phyloP scores from a whole-genome alignment of 2,329 filamentous ascomycete genomes.

The Hawksworthiomyces lignivorus region DNA sequence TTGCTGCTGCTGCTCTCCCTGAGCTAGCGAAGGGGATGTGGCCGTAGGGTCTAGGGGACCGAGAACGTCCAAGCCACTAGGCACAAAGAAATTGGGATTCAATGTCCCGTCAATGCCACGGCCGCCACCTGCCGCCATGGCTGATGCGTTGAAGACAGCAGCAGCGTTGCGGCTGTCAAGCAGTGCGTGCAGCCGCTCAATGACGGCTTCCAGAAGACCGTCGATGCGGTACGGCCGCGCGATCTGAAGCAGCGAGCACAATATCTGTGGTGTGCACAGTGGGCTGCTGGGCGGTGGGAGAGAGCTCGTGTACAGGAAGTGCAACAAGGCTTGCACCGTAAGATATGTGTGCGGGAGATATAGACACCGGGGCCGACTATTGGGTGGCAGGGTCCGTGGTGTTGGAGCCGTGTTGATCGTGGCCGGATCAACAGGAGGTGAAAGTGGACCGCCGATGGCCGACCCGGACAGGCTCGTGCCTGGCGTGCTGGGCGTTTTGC shows the following conservation, averaged over 20 bases:
- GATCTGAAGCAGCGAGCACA: slow-evolving; percentile 90
- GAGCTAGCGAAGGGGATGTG: slow-evolving; percentile 10
- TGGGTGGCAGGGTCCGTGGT: slow-evolving; percentile 48
- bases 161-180: slow-evolving; percentile 92
- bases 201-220: slow-evolving; percentile 83
- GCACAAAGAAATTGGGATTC: slow-evolving; percentile 56
- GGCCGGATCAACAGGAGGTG: slow-evolving; percentile 33
- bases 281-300: slow-evolving; percentile 68
- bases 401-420: slow-evolving; percentile 51
- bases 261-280: slow-evolving; percentile 86
- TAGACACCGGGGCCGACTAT: slow-evolving; percentile 70
- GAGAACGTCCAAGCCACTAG: slow-evolving; percentile 38
- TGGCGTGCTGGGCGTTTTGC: slow-evolving; percentile 35
- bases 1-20: slow-evolving; percentile 8
- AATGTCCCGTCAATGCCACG: slow-evolving; percentile 65
- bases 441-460: slow-evolving; percentile 16
- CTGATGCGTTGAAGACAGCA: slow-evolving; percentile 94
- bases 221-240: slow-evolving; percentile 90
- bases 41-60: slow-evolving; percentile 14
- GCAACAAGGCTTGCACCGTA: slow-evolving; percentile 81
- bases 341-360: slow-evolving; percentile 90
- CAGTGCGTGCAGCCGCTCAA: slow-evolving; percentile 80
- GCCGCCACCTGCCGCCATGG: slow-evolving; percentile 93
- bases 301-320: slow-evolving; percentile 89
- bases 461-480: slow-evolving; percentile 36